Conservation (phyloP, 345 rosid genomes). For the Excoecaria agallocha region DNA sequence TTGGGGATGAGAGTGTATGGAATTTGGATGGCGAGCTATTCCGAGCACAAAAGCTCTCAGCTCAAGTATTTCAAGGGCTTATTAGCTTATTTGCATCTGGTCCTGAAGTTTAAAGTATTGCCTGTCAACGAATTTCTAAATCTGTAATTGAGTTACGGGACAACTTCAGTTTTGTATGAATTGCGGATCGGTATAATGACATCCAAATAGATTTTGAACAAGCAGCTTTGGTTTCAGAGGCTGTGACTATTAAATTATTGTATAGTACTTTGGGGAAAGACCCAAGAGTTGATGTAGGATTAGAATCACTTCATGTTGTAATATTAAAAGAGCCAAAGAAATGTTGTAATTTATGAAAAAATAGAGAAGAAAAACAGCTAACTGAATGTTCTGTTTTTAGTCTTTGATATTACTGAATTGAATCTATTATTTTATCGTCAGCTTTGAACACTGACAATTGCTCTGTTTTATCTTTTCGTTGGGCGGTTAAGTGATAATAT, state of each 20-base stretch:
- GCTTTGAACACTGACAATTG: not conserved
- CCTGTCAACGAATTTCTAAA: not conserved
- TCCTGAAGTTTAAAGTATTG: conserved; percentile 58
- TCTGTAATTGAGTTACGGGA: not conserved
- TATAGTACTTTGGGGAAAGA: not conserved
- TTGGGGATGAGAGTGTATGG: conserved; percentile 80
- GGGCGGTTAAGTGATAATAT: not conserved
- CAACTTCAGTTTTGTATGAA: conserved; percentile 11
- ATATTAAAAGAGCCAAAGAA: not conserved
- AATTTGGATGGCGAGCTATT: conserved; percentile 95
- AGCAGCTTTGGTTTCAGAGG: not conserved
- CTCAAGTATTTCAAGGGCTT: conserved; percentile 86
- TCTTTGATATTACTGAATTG: no score
- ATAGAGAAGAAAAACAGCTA: not conserved
- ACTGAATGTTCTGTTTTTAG: not conserved
- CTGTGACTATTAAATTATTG: not conserved
- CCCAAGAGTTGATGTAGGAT: not conserved
- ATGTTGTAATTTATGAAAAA: not conserved
- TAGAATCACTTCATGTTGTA: not conserved
- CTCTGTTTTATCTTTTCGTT: not conserved
- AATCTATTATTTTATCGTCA: not conserved
- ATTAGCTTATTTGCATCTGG: conserved; percentile 84
- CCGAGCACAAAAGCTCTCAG: conserved; percentile 81
- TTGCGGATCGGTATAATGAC: not conserved
- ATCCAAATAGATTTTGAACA: no score